phyloP scores from a whole-genome alignment of 495 filamentous ascomycete genomes.

The Amorphotheca resinae region DNA sequence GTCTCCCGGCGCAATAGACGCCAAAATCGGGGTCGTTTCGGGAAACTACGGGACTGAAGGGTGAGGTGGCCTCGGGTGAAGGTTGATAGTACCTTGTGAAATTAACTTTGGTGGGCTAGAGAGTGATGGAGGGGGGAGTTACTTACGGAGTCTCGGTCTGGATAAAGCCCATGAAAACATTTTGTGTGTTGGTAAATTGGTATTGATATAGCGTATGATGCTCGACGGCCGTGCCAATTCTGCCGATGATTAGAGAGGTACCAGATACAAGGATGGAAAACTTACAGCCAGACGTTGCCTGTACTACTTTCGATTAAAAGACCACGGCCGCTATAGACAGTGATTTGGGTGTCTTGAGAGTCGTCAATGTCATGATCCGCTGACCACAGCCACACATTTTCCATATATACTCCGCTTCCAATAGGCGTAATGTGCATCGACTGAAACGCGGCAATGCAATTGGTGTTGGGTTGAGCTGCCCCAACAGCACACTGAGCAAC shows the following conservation, averaged over 20 bases:
- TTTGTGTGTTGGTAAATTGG: conserved; percentile 55
- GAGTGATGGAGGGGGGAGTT: conserved; percentile 1
- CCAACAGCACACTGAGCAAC: conserved; percentile 26
- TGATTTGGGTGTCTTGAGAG: conserved; percentile 46
- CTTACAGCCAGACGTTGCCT: conserved; percentile 37
- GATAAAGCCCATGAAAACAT: conserved; percentile 62
- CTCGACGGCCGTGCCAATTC: conserved; percentile 62
- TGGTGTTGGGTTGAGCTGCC: conserved; percentile 11
- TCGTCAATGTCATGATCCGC: conserved; percentile 43
- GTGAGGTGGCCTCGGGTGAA: conserved; percentile 43
- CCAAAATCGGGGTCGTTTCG: conserved; percentile 48
- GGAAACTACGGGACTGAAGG: conserved; percentile 35
- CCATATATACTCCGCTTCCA: conserved; percentile 39
- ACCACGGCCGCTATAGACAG: conserved; percentile 28
- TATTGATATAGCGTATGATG: conserved; percentile 75
- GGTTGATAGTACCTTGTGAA: conserved; percentile 43
- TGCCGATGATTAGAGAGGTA: conserved; percentile 42
- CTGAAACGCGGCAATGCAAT: conserved; percentile 40
- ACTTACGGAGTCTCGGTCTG: conserved; percentile 70
- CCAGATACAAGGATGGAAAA: conserved; percentile 24
- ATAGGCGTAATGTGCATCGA: conserved; percentile 34
- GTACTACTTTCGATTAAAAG: conserved; percentile 43
- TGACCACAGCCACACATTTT: conserved; percentile 51
- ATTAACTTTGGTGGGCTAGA: conserved; percentile 17
- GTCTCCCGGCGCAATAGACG: conserved; percentile 30